A percentile compares a stretch with the other conserved stretches of the same genome.
phyloP scores from a whole-genome alignment of 139 green algal species.

The Eudorina sp. region DNA sequence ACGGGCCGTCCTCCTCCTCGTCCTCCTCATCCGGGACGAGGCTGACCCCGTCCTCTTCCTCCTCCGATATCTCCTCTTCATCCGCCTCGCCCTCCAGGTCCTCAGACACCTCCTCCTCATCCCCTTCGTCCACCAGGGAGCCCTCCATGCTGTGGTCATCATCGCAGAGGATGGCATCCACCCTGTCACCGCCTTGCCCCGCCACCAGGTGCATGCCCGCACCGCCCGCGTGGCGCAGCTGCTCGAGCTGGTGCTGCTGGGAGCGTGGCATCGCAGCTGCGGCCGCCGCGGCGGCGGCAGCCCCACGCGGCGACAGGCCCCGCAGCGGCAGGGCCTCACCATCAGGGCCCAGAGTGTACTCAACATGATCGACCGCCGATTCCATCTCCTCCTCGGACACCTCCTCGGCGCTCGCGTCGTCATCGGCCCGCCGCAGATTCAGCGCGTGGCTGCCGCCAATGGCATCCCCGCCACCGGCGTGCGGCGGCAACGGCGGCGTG shows the following conservation, averaged over 20 bases:
- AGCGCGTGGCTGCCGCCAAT: slow-evolving; percentile 55
- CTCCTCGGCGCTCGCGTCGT: slow-evolving; percentile 46
- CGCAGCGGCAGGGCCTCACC: background rate
- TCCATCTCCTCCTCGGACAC: slow-evolving; percentile 61
- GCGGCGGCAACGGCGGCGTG: slow-evolving; percentile 26
- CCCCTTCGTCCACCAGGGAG: slow-evolving; percentile 11
- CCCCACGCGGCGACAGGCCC: background rate
- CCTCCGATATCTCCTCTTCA: slow-evolving; percentile 13
- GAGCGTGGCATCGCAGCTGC: background rate
- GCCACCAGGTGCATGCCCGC: slow-evolving; percentile 10
- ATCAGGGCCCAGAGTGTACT: background rate
- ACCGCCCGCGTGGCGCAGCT: slow-evolving; percentile 21
- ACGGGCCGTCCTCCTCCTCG: slow-evolving; percentile 53
- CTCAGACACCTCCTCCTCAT: slow-evolving; percentile 29
- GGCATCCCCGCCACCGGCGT: slow-evolving; percentile 32
- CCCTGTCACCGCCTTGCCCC: background rate
- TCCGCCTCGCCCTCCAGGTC: background rate
- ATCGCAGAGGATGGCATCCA: background rate
- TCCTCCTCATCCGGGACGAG: slow-evolving; percentile 39
- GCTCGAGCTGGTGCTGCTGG: slow-evolving; percentile 39
- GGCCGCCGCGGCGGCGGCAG: background rate
- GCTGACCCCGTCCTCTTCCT: slow-evolving; percentile 32
- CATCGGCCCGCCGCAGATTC: slow-evolving; percentile 42
- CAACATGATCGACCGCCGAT: background rate
- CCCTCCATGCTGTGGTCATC: slow-evolving; percentile 15